phyloP scores from a whole-genome alignment of 768 basidiomycete species.

The Filobasidium wieringae region DNA sequence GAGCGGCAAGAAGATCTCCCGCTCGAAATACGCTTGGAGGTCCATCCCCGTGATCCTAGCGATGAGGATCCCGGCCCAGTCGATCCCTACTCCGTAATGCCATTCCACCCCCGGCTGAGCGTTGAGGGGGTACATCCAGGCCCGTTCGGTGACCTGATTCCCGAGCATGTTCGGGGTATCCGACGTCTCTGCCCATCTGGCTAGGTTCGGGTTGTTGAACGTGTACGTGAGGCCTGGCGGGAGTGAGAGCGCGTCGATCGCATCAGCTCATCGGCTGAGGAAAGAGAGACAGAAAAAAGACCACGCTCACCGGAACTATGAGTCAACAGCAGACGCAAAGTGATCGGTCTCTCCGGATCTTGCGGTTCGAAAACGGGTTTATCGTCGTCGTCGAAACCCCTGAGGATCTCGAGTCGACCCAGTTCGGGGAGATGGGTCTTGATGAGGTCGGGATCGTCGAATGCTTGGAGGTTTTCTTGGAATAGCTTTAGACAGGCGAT shows the following conservation, averaged over 20 bases:
- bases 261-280: neutral
- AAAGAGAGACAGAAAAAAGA: neutral
- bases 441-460: conserved; percentile 23
- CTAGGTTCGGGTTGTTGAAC: conserved; percentile 12
- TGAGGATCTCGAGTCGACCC: conserved; percentile 17
- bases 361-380: conserved; percentile 10
- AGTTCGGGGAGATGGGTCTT: conserved; percentile 25
- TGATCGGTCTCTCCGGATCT: conserved; percentile 23
- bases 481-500: conserved; percentile 31
- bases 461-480: conserved; percentile 23
- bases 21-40: conserved; percentile 31
- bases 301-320: conserved; percentile 28
- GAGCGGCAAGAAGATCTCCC: conserved; percentile 33
- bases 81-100: conserved; percentile 25
- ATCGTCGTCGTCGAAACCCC: conserved; percentile 20
- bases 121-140: conserved; percentile 4
- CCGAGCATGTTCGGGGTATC: conserved; percentile 8
- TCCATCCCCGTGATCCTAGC: conserved; percentile 22
- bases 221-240: conserved; percentile 22
- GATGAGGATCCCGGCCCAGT: conserved; percentile 32
- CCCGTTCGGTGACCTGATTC: conserved; percentile 11
- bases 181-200: conserved; percentile 17
- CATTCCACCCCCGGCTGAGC: conserved; percentile 27
- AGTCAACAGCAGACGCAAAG: conserved; percentile 28
- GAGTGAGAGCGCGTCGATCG: neutral